phyloP scores from a whole-genome alignment of 345 rosid genomes.

The Populus simonii region DNA sequence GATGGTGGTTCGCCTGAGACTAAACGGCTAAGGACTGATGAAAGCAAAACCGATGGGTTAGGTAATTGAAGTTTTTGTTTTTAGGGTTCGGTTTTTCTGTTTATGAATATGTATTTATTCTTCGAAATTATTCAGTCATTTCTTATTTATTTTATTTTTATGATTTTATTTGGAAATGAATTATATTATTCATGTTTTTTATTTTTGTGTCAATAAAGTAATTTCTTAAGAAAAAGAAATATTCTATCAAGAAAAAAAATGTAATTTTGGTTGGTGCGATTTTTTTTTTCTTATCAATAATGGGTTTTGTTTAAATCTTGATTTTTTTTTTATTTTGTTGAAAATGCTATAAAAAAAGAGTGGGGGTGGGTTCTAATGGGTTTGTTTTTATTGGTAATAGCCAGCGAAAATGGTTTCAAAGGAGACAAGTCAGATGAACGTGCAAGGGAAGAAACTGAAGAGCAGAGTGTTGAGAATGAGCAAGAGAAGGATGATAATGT shows the following conservation, averaged over 20 bases:
- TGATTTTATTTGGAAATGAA: neutral
- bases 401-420: slow-evolving; percentile 41
- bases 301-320: neutral
- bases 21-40: slow-evolving; percentile 59
- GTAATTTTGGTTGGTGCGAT: neutral
- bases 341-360: neutral
- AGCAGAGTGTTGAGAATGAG: slow-evolving; percentile 20
- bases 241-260: neutral
- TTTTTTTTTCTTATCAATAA: neutral
- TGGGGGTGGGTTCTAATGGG: neutral
- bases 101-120: neutral
- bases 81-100: neutral
- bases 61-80: slow-evolving; percentile 33
- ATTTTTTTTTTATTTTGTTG: no score
- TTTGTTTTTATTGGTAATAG: slow-evolving; percentile 20
- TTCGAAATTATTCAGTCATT: neutral
- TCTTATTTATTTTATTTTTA: neutral
- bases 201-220: neutral
- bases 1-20: slow-evolving; percentile 38
- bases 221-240: neutral
- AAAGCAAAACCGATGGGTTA: slow-evolving; percentile 33
- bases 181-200: neutral
- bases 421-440: slow-evolving; percentile 30
- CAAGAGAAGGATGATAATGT: slow-evolving; percentile 26
- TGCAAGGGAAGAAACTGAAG: slow-evolving; percentile 14